phyloP scores from a whole-genome alignment of 371 early-diverging fungal species.

The Smittium mucronatum region DNA sequence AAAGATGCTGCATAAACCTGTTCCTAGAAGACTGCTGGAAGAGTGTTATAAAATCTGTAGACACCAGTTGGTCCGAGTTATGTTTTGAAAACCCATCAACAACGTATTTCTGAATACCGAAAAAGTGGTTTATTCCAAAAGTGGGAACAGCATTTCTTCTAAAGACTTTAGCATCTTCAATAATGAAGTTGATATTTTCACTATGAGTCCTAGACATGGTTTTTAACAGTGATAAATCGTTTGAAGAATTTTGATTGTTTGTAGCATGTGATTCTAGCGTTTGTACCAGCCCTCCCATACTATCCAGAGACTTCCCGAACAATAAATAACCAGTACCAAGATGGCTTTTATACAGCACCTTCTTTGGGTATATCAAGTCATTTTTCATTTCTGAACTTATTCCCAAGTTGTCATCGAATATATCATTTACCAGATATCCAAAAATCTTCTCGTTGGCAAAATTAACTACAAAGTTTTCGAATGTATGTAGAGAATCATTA shows the following conservation, averaged over 20 bases:
- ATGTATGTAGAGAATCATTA: constrained; percentile 17
- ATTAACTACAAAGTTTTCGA: constrained; percentile 66
- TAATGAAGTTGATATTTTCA: constrained; percentile 25
- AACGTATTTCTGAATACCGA: constrained; percentile 56
- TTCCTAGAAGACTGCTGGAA: constrained; percentile 61
- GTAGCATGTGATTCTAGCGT: constrained; percentile 24
- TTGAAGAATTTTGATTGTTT: constrained; percentile 11
- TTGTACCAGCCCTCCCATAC: constrained; percentile 20
- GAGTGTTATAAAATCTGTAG: constrained; percentile 70
- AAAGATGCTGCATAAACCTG: constrained; percentile 43
- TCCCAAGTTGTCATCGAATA: constrained; percentile 48
- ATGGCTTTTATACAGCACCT: constrained; percentile 17
- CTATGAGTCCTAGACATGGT: constrained; percentile 19
- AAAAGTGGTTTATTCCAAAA: constrained; percentile 72
- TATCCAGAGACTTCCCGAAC: constrained; percentile 18
- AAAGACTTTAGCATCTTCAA: constrained; percentile 16
- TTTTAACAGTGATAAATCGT: constrained; percentile 27
- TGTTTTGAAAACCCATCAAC: constrained; percentile 54
- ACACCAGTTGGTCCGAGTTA: constrained; percentile 51
- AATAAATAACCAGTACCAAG: constrained; percentile 22
- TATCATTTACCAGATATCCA: constrained; percentile 47
- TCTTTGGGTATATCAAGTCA: constrained; percentile 33
- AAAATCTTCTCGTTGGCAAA: constrained; percentile 72
- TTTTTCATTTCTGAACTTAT: constrained; percentile 38
- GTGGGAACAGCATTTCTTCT: constrained; percentile 21